phyloP scores from a whole-genome alignment of 495 filamentous ascomycete species.

The Extremus antarcticus region DNA sequence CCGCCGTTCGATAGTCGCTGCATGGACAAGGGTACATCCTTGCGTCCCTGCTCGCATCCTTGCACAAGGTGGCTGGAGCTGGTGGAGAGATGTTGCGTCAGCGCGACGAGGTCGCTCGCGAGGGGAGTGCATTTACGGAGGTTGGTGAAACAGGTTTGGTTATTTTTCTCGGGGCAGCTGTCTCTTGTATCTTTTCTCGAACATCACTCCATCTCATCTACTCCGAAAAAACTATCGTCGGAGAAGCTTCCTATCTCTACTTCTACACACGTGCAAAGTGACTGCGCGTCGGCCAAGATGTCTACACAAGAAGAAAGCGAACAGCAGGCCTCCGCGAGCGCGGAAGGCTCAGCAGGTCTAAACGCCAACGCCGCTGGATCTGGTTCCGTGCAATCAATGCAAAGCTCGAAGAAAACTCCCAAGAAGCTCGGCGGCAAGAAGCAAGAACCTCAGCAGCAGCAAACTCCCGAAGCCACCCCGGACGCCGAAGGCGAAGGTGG shows the following conservation, averaged over 20 bases:
- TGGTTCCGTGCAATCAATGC: conserved; percentile 22
- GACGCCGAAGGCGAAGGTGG: conserved; percentile 24
- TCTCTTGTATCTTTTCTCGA: not conserved
- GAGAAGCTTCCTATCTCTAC: too few species aligned
- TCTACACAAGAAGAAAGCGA: conserved; percentile 24
- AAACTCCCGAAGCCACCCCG: conserved; percentile 25
- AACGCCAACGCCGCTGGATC: conserved; percentile 25
- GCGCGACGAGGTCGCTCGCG: not conserved
- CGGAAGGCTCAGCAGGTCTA: conserved; percentile 22
- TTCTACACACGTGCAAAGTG: too few species aligned
- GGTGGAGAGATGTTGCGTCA: not conserved
- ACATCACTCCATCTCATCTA: not conserved
- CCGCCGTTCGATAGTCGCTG: not conserved
- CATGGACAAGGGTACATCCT: not conserved
- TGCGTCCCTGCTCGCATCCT: not conserved
- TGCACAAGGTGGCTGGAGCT: not conserved
- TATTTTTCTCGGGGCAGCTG: too few species aligned
- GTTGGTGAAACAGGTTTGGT: not conserved
- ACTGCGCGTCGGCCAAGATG: conserved; percentile 15
- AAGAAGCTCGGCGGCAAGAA: conserved; percentile 33
- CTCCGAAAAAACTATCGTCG: too few species aligned
- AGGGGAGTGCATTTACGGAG: not conserved
- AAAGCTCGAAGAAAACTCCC: conserved; percentile 29
- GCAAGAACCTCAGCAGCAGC: conserved; percentile 27
- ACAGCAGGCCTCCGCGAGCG: conserved; percentile 27